These are phyloP conservation scores for Bryoglossum gracile DNA, from an alignment of 495 filamentous ascomycete species.

Conservation along the genomic window DNA sequence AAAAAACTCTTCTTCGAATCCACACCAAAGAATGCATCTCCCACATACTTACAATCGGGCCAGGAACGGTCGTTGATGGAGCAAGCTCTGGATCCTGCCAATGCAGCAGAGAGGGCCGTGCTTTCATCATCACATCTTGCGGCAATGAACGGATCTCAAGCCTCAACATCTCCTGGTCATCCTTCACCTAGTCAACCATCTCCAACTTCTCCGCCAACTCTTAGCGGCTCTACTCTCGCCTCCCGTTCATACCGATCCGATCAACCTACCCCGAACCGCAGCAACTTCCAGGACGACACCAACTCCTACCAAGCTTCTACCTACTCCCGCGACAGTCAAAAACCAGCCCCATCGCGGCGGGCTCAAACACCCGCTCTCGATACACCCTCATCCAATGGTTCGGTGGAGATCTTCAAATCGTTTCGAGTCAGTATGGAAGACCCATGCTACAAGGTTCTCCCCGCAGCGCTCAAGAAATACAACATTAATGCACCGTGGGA, in stretches of 20 bases:
- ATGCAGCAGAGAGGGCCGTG: constrained; percentile 50
- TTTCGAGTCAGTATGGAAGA: constrained; percentile 98
- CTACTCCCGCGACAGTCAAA: constrained; percentile 33
- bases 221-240: constrained; percentile 40
- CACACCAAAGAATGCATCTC: constrained; percentile 69
- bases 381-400: constrained; percentile 34
- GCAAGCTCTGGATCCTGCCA: constrained; percentile 46
- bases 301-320: constrained; percentile 31
- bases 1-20: constrained; percentile 82
- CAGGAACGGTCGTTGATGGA: constrained; percentile 50
- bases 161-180: constrained; percentile 47
- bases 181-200: constrained; percentile 63
- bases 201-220: constrained; percentile 65
- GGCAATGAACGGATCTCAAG: constrained; percentile 52
- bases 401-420: constrained; percentile 94
- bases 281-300: constrained; percentile 42
- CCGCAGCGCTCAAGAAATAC: constrained; percentile 93
- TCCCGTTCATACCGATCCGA: constrained; percentile 48
- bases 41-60: constrained; percentile 62
- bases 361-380: constrained; percentile 46
- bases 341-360: constrained; percentile 33
- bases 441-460: constrained; percentile 93
- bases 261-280: constrained; percentile 40
- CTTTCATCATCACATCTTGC: constrained; percentile 71
- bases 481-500: constrained; percentile 97